phyloP scores from a whole-genome alignment of 495 filamentous ascomycete species.

The Xylaria scruposa region DNA sequence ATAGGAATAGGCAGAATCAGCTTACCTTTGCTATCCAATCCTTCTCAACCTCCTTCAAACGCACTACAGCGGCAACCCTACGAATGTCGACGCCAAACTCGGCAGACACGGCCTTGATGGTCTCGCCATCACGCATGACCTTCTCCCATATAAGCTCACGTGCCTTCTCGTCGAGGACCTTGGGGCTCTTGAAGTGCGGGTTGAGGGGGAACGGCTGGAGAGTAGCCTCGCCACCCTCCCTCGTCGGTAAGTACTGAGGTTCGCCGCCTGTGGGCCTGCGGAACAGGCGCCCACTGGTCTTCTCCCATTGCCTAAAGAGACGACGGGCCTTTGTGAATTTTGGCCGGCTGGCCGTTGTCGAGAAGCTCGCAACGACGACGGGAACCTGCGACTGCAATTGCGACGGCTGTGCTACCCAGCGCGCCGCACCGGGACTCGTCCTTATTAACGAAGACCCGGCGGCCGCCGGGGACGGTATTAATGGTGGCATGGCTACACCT shows the following conservation, averaged over 20 bases:
- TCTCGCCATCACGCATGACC: conserved; percentile 68
- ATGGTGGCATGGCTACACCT: conserved; percentile 37
- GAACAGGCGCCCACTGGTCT: conserved; percentile 60
- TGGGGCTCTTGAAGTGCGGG: conserved; percentile 68
- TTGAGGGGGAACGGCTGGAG: conserved; percentile 76
- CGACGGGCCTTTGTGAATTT: conserved; percentile 48
- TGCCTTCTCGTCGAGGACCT: conserved; percentile 77
- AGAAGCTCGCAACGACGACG: conserved; percentile 31
- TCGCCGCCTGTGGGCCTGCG: conserved; percentile 61
- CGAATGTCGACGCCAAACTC: conserved; percentile 81
- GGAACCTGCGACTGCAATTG: conserved; percentile 18
- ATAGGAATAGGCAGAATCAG: conserved; percentile 31
- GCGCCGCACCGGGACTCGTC: conserved; percentile 13
- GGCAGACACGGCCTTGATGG: conserved; percentile 79
- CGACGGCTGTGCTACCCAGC: conserved; percentile 8
- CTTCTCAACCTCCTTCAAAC: conserved; percentile 87
- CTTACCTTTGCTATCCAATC: conserved; percentile 73
- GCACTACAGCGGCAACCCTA: conserved; percentile 85
- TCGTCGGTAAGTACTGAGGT: conserved; percentile 64
- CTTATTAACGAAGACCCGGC: conserved; percentile 20
- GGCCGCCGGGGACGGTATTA: conserved; percentile 32
- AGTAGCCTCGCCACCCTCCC: too few relatives aligned
- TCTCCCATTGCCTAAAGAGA: conserved; percentile 73
- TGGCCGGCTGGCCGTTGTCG: conserved; percentile 35
- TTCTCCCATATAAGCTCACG: conserved; percentile 75